phyloP scores from a whole-genome alignment of 129 eudicot species.

The Flaveria trinervia region DNA sequence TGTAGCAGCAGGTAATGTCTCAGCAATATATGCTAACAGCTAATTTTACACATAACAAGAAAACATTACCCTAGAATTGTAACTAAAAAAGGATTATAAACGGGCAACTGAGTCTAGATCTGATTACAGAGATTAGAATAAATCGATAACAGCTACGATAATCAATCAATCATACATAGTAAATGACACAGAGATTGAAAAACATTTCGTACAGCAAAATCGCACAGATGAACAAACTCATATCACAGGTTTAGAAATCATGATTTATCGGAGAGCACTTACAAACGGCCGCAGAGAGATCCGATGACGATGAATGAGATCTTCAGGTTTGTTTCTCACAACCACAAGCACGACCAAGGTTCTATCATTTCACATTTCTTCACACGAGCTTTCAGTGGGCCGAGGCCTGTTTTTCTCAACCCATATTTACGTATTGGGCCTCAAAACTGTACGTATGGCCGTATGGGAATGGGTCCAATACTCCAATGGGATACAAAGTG shows the following conservation, averaged over 20 bases:
- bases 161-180: too few species aligned
- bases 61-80: too few species aligned
- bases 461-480: too few species aligned
- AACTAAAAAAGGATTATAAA: background rate
- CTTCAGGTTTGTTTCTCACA: slow-evolving; percentile 6
- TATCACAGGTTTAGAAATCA: background rate
- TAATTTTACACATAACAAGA: too few species aligned
- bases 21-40: too few species aligned
- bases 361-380: background rate
- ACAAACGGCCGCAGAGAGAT: slow-evolving; percentile 32
- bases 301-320: slow-evolving; percentile 4
- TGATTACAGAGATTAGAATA: background rate
- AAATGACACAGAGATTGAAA: too few species aligned
- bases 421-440: background rate
- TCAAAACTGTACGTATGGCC: too few species aligned
- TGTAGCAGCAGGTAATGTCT: too few species aligned
- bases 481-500: too few species aligned
- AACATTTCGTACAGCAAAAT: background rate
- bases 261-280: slow-evolving; percentile 1
- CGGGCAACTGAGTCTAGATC: slow-evolving; percentile 9
- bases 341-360: slow-evolving; percentile 14
- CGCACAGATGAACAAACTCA: background rate
- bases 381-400: background rate
- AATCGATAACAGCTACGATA: too few species aligned
- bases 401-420: background rate